These are phyloP conservation scores for Aspergillus udagawae DNA, from an alignment of 2,329 filamentous ascomycete species.

Conservation along the genomic window DNA sequence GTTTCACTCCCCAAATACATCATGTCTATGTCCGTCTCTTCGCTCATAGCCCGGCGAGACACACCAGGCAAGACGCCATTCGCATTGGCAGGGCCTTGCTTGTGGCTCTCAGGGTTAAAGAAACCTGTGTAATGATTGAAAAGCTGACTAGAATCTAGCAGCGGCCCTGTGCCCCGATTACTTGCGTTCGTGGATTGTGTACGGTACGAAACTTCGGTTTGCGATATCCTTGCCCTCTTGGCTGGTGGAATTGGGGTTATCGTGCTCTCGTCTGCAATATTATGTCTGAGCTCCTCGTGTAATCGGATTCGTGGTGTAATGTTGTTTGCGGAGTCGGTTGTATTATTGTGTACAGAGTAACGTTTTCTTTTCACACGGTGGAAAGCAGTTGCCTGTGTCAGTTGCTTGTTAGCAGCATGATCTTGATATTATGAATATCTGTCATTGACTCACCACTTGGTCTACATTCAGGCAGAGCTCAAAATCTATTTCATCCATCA, in stretches of 20 bases:
- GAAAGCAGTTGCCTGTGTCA: not conserved
- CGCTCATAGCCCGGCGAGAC: not conserved
- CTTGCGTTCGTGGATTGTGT: not conserved
- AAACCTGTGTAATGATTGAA: not conserved
- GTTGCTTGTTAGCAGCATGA: not conserved
- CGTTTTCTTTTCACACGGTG: not conserved
- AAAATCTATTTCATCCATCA: constrained; percentile 19
- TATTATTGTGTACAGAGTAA: not conserved
- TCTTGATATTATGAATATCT: not conserved
- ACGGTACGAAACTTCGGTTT: not conserved
- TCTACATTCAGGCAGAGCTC: constrained; percentile 17
- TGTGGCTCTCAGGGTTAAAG: not conserved
- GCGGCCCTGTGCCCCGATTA: not conserved
- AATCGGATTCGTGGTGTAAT: not conserved
- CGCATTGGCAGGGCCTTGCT: too few relatives aligned
- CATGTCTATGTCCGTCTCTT: not conserved
- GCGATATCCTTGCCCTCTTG: not conserved
- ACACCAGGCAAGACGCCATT: not conserved
- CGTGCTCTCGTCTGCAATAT: not conserved
- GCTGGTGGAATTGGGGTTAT: not conserved
- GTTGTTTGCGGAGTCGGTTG: not conserved
- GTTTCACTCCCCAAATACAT: not conserved
- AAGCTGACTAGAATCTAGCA: not conserved
- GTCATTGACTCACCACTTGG: constrained; percentile 7
- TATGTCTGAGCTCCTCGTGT: not conserved